Conservation (phyloP, 306 rosid genomes). For the Notholithocarpus densiflorus region DNA sequence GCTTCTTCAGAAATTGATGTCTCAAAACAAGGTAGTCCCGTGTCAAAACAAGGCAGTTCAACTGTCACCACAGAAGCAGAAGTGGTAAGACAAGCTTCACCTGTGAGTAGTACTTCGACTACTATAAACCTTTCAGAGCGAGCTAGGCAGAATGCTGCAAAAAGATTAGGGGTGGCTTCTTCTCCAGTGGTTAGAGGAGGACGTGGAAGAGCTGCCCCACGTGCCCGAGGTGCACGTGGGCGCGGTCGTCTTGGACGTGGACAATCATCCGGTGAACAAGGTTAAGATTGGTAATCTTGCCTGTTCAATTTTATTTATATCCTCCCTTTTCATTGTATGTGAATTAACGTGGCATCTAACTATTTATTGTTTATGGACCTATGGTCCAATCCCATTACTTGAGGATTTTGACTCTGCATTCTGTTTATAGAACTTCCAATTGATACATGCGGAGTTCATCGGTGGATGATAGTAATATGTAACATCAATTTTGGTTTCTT, state of each 20-base stretch:
- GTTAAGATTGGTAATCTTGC: background rate
- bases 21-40: slow-evolving; percentile 39
- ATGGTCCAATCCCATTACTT: background rate
- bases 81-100: slow-evolving; percentile 53
- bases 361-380: background rate
- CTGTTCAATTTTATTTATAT: background rate
- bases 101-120: slow-evolving; percentile 36
- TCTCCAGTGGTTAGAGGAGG: slow-evolving; percentile 46
- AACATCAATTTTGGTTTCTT: background rate
- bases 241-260: slow-evolving; percentile 62
- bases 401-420: background rate
- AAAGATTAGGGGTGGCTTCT: slow-evolving; percentile 61
- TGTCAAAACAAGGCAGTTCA: slow-evolving; percentile 24
- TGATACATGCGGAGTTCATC: background rate
- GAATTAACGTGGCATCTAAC: background rate
- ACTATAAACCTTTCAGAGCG: slow-evolving; percentile 64
- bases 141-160: slow-evolving; percentile 60
- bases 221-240: slow-evolving; percentile 46
- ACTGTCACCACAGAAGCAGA: slow-evolving; percentile 36
- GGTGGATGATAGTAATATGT: background rate
- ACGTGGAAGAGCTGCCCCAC: slow-evolving; percentile 57
- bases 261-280: slow-evolving; percentile 46
- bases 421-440: background rate
- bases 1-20: slow-evolving; percentile 37
- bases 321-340: background rate